Evolutionary conservation across 495 filamentous ascomycete genomes (phyloP), one percentile per base, ranked within the genome.

Genomic region (Parachaetomium inaequale): DNA sequence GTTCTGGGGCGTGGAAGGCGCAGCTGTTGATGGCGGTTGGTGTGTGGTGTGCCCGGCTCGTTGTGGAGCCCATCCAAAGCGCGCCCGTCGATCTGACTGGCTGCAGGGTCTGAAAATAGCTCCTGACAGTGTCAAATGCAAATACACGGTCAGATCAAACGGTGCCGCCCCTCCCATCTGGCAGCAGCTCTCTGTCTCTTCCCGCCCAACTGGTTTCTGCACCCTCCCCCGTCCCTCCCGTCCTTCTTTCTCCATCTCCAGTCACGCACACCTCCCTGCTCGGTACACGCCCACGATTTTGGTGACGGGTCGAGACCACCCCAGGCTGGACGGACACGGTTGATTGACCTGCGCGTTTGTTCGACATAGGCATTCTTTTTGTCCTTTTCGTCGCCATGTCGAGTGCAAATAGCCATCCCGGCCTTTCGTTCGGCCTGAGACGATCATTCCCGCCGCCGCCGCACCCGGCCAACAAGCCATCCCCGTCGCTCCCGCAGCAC

Each of bases 401-500:
- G 38, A 61, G 63, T 23, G 50, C 64, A 49, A 73, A 68, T 47
- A 36, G 63, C 34, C 70, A 75, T 64, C 62, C 70, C 21, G 67
- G 72, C 43, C 67, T 75, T 23, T 66, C 69, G 25, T 70, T 66
- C 29, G 56, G 51, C 46, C 55, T 72, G 49, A 62, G 70, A 28
- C 69, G 65, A 49, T 62, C 56, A 50, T 74, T 67, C 60, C 70
- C 67, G 61, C 69, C 74, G 43, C 69, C 75, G 28, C 78, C 65
- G 63, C 65, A 75, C 63, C 52, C 77, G 63, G 57, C 74, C 71
- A 74, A 72, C 58, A 79, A 79, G 71, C 73, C 76, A 23, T 74
- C 77, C 54, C 73, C 76, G 32, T 72, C 76, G 50, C 74, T 76
- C 31, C 64, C 73, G 36, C 75, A 76, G 49, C 74, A 76, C 61